Conservation (phyloP, 768 basidiomycete genomes). For the Leucogyrophana mollusca region DNA sequence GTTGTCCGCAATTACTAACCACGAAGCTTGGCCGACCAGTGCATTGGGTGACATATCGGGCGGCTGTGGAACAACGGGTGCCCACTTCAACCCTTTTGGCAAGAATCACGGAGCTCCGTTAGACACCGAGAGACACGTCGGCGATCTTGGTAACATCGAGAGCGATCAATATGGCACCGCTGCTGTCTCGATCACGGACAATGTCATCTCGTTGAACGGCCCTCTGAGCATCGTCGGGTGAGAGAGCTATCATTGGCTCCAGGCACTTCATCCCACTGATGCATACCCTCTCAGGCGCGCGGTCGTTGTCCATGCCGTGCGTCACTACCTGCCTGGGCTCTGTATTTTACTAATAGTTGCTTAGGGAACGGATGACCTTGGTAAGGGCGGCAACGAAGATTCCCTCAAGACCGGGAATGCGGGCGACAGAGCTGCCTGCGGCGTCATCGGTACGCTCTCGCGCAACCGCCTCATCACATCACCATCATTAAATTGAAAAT, state of each 20-base stretch:
- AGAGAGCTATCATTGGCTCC: conserved; percentile 15
- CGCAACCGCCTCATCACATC: background rate
- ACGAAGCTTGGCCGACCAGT: conserved; percentile 10
- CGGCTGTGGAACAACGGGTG: conserved; percentile 68
- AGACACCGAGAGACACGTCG: conserved; percentile 61
- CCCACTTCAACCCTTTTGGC: conserved; percentile 75
- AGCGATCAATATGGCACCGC: conserved; percentile 59
- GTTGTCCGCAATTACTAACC: background rate
- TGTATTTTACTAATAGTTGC: conserved; percentile 7
- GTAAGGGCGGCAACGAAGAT: conserved; percentile 64
- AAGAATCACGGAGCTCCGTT: conserved; percentile 65
- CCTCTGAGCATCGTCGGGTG: conserved; percentile 69
- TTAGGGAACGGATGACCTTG: conserved; percentile 78
- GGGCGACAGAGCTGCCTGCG: conserved; percentile 75
- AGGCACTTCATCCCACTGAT: conserved; percentile 3
- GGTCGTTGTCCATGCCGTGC: conserved; percentile 72
- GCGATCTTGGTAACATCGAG: conserved; percentile 74
- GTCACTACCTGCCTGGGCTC: conserved; percentile 9
- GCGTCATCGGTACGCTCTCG: conserved; percentile 61
- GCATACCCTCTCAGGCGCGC: conserved; percentile 45
- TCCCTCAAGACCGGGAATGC: conserved; percentile 80
- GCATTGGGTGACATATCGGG: conserved; percentile 58
- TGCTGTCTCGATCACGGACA: conserved; percentile 56
- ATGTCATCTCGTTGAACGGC: conserved; percentile 64
- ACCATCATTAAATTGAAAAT: background rate